Base-by-base conservation (phyloP, 1,284 basidiomycete genomes). In the Malassezia globosa region DNA sequence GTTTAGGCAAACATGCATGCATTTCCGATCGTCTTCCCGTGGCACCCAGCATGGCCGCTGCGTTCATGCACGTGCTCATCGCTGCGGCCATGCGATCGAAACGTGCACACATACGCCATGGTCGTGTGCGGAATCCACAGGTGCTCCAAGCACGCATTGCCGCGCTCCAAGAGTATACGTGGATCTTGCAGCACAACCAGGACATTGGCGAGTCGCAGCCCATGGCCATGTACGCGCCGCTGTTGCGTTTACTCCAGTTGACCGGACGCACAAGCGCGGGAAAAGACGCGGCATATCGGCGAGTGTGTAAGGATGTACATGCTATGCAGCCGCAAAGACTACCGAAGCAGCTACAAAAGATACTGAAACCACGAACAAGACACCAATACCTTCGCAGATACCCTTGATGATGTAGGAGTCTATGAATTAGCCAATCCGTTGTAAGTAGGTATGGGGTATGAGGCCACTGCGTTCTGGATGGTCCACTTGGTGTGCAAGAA, bases 1-100 rank as follows among this genome's bases (percentile, higher is more conserved):
- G 50, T 29, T 40, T 61, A n/a, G 44, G 60, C 27, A 63, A 63
- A 48, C 56, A 55, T 7, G 8, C 19, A 19, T 37, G 35, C 35
- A 37, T 37, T 7, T n/a, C 16, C 10, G n/a, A 6, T 3, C 11
- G 35, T n/a, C 29, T 10, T 10, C 29, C 29, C n/a, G 29, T 31
- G n/a, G n/a, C n/a, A n/a, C n/a, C n/a, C n/a, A n/a, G n/a, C n/a
- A n/a, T n/a, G n/a, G n/a, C n/a, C n/a, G n/a, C n/a, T n/a, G n/a
- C n/a, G n/a, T n/a, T n/a, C n/a, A n/a, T n/a, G n/a, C n/a, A n/a
- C n/a, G n/a, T n/a, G n/a, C n/a, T n/a, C n/a, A n/a, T n/a, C n/a
- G n/a, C n/a, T n/a, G n/a, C n/a, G n/a, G n/a, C n/a, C n/a, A n/a
- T n/a, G n/a, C n/a, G n/a, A n/a, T n/a, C n/a, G n/a, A n/a, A n/a